A percentile compares a stretch with the other conserved stretches of the same genome.
These are phyloP conservation scores for Meyerozyma guilliermondii DNA, from an alignment of 1,139 yeast species.

Conservation along the genomic window DNA sequence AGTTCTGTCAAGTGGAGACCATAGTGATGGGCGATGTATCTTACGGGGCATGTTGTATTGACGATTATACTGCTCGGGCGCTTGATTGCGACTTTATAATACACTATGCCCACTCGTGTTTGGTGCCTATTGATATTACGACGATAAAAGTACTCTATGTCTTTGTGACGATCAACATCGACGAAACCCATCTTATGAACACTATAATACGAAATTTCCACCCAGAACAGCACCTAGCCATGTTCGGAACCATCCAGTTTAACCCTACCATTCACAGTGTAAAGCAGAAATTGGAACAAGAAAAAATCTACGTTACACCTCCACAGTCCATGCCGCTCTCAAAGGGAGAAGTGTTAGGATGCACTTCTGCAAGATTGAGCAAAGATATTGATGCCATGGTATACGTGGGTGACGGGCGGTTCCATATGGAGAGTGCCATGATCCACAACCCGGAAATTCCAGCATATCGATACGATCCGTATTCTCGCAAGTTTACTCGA, in stretches of 20 bases:
- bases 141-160: constrained; percentile 84
- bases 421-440: constrained; percentile 95
- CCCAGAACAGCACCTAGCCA: constrained; percentile 58
- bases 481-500: constrained; percentile 80
- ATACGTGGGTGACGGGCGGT: constrained; percentile 94
- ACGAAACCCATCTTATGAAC: constrained; percentile 72
- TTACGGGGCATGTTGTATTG: constrained; percentile 98
- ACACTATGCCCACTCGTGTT: constrained; percentile 96
- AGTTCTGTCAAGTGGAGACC: constrained; percentile 82
- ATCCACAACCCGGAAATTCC: constrained; percentile 92
- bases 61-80: constrained; percentile 90
- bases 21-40: constrained; percentile 98
- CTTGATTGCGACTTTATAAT: constrained; percentile 91
- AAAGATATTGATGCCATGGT: constrained; percentile 72
- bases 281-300: constrained; percentile 49
- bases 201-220: constrained; percentile 71
- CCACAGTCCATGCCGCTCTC: constrained; percentile 94
- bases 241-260: constrained; percentile 95
- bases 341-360: constrained; percentile 94
- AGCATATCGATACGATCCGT: constrained; percentile 93
- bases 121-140: constrained; percentile 92
- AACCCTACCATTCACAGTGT: constrained; percentile 89
- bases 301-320: constrained; percentile 59
- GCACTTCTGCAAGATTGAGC: constrained; percentile 83
- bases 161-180: constrained; percentile 91